These are phyloP conservation scores for Taphrina pruni DNA, from an alignment of 1,139 yeast species.

Conservation along the genomic window DNA sequence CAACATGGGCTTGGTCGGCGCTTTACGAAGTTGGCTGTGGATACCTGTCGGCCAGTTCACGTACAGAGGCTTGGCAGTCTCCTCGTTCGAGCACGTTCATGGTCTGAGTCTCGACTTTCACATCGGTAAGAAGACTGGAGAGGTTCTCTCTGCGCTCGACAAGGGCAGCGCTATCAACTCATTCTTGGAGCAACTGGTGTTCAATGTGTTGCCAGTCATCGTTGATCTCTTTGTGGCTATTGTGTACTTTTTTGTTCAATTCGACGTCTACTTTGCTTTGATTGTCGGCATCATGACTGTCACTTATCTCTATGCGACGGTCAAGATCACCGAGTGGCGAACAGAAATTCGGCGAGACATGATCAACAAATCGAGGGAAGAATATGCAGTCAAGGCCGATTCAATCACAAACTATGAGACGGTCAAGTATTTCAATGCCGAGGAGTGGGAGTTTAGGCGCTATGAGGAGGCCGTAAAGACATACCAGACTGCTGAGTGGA, in stretches of 20 bases:
- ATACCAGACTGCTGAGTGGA: conserved; percentile 81
- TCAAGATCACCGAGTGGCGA: conserved; percentile 92
- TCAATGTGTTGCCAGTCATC: conserved; percentile 84
- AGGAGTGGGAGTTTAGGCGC: conserved; percentile 73
- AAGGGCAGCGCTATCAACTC: conserved; percentile 95
- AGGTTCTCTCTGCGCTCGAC: conserved; percentile 91
- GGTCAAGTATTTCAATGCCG: conserved; percentile 93
- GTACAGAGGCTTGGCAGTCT: conserved; percentile 85
- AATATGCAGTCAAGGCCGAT: conserved; percentile 93
- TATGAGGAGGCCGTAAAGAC: conserved; percentile 76
- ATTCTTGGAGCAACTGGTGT: conserved; percentile 71
- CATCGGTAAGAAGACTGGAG: conserved; percentile 89
- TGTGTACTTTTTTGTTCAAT: conserved; percentile 90
- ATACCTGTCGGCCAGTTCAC: conserved; percentile 95
- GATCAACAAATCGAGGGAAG: conserved; percentile 88
- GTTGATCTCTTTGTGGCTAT: conserved; percentile 74
- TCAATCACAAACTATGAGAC: conserved; percentile 92
- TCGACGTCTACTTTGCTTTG: conserved; percentile 83
- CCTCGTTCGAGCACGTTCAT: conserved; percentile 81
- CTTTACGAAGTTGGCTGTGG: conserved; percentile 88
- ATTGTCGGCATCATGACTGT: conserved; percentile 85
- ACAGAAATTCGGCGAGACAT: conserved; percentile 88
- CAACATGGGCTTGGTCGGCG: conserved; percentile 81
- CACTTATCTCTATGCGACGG: conserved; percentile 82
- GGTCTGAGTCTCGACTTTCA: conserved; percentile 89